Evolutionary conservation across 306 rosid species (phyloP).

Genomic region (Prunus mira): DNA sequence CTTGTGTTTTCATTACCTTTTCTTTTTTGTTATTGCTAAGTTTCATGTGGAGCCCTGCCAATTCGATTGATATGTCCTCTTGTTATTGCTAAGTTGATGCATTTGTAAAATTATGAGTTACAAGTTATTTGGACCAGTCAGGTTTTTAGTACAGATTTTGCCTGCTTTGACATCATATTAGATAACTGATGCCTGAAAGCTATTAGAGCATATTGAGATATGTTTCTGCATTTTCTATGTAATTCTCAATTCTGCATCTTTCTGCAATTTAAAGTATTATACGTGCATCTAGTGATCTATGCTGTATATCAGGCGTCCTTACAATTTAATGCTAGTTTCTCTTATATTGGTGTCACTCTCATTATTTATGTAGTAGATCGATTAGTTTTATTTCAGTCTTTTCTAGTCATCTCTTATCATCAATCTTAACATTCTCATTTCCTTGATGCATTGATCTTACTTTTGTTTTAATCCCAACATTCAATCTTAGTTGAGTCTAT

Average conservation of each 20-base stretch:
- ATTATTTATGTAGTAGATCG: background rate
- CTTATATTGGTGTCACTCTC: background rate
- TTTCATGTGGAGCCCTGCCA: background rate
- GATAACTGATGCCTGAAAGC: no score
- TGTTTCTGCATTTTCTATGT: background rate
- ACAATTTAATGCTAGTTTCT: background rate
- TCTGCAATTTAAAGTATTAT: background rate
- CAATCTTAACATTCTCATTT: background rate
- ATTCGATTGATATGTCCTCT: background rate
- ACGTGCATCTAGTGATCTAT: background rate
- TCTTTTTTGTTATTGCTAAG: background rate
- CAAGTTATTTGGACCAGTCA: background rate
- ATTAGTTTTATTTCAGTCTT: background rate
- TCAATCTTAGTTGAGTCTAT: background rate
- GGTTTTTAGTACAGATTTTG: background rate
- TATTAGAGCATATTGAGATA: background rate
- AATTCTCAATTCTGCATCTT: background rate
- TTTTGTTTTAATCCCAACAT: background rate
- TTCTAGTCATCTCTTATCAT: background rate
- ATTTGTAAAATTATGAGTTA: background rate
- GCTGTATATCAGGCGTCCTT: background rate
- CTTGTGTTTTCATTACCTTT: background rate
- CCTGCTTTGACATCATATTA: background rate
- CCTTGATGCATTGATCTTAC: background rate
- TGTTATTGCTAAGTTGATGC: background rate